Conservation (phyloP, 2,329 filamentous ascomycete genomes). For the Alternaria alternata region DNA sequence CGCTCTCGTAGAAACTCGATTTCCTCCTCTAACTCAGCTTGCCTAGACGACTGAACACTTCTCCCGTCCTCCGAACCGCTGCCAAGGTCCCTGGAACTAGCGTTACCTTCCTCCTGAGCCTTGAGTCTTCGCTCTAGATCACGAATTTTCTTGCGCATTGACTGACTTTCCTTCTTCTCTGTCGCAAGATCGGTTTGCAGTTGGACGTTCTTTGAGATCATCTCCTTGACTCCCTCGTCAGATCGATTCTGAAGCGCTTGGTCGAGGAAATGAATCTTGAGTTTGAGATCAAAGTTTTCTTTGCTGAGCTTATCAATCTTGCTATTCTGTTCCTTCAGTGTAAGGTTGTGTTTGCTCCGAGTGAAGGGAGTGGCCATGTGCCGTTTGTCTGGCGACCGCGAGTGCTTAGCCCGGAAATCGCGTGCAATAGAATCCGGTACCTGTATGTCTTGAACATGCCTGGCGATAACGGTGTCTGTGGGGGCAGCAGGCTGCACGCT, state of each 20-base stretch:
- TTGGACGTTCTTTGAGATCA: constrained; percentile 97
- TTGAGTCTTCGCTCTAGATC: constrained; percentile 84
- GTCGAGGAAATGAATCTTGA: constrained; percentile 97
- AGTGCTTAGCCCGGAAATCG: constrained; percentile 81
- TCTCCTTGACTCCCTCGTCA: constrained; percentile 95
- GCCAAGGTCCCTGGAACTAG: constrained; percentile 54
- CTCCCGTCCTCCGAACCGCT: constrained; percentile 61
- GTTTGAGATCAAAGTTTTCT: constrained; percentile 96
- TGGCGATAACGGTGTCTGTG: constrained; percentile 87
- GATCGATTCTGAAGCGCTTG: constrained; percentile 92
- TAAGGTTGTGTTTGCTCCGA: constrained; percentile 64
- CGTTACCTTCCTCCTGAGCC: constrained; percentile 62
- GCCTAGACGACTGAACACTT: constrained; percentile 63
- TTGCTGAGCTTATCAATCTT: constrained; percentile 96
- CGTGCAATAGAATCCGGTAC: constrained; percentile 88
- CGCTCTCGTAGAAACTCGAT: constrained; percentile 84
- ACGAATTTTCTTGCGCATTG: constrained; percentile 79
- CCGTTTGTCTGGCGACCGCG: constrained; percentile 68
- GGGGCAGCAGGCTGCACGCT: constrained; percentile 64
- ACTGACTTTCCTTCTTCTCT: constrained; percentile 88
- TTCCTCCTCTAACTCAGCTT: constrained; percentile 81
- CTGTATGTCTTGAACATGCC: constrained; percentile 87
- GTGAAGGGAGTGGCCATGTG: constrained; percentile 49
- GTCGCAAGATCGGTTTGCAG: constrained; percentile 89
- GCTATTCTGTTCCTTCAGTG: constrained; percentile 95